Evolutionary conservation across 2,329 filamentous ascomycete species (phyloP), one percentile per base, ranked within the genome.

Genomic region (Aspergillus sp.): DNA sequence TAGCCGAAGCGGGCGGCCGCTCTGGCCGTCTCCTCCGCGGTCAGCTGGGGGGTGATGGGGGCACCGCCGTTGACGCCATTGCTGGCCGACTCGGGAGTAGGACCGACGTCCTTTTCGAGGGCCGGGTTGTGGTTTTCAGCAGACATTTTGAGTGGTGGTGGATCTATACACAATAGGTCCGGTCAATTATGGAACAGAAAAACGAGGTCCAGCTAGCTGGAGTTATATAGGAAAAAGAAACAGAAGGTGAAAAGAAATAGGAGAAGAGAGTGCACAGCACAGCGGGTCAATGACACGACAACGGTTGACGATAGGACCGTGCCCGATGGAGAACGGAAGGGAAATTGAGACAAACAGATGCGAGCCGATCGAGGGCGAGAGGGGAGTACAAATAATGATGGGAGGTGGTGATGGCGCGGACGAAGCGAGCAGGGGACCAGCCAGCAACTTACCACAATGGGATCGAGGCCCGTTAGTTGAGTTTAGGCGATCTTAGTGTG

Each of bases 1-100:
- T 79, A 78, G 23, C 76, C 76, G 59, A 78, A 78, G 53, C 74
- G 73, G 46, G 76, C 73, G 46, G 75, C 76, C 20, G 71, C 70
- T 49, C 68, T 65, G 42, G 76, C 76, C 16, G 73, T 68, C n/a
- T 72, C 61, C 56, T 78, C 74, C 45, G 68, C 68, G 48, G 71
- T 71, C 73, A 78, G 71, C 47, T 70, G 61, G 38, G 63, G 65
- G 23, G 65, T 54, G 10, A 66, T 48, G 40, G 59, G 41, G 31
- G 51, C 38, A 25, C 41, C 34, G 45, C 55, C 60, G 45, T 54
- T 59, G 50, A 41, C 9, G 41, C 50, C 23, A 23, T 29, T 47
- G 49, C 48, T 61, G 50, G 41, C 23, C 57, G 51, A 13, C 3
- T 21, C 36, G 40, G 47, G 40, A 36, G 38, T 49, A 34, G 53